Base-by-base conservation (phyloP, 2,329 filamentous ascomycete genomes). In the Trichophyton verrucosum region DNA sequence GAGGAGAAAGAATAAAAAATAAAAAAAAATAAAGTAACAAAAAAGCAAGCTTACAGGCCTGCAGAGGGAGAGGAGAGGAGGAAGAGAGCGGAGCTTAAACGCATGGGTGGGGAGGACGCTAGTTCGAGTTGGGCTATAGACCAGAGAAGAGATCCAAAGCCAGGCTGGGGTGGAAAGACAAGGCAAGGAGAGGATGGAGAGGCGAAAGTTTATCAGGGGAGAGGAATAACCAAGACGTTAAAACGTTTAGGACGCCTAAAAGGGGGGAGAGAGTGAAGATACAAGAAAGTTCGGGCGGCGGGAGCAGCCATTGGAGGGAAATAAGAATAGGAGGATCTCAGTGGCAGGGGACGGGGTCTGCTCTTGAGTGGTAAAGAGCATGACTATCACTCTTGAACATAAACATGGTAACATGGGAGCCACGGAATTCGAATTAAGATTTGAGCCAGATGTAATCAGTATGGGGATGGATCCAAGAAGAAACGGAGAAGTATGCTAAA, bases 191-290 rank as follows among this genome's bases (percentile, higher is more conserved):
- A 30, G 30, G 61, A 62, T 40, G 33, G 36, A 20, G 53, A 57
- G 55, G 60, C 57, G 47, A 56, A 57, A 59, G 51, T 17, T 38
- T 53, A 62, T 57, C 49, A 55, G 49, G 49, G 24, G 36, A 55
- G 20, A 33, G 49, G 6, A 33, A 36, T 55, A 36, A 55, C 49
- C 30, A 55, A 55, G 49, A 55, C 49, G 49, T 55, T 55, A 55
- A 55, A 55, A 27, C 49, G 49, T 55, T 55, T 55, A n/a, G 30
- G 30, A 36, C 49, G 24, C 33, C 27, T 55, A 20, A 27, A 55
- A 33, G 17, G 27, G 49, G 24, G 49, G 15, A 8, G 24, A 27
- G 15, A 15, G 17, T 15, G 15, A 36, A 55, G 27, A 1, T 4
- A 4, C 22, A 17, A 13, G 49, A 24, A 8, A 55, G 24, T 36